Conservation (phyloP, 2,329 filamentous ascomycete genomes). For the Clarireedia sp. region DNA sequence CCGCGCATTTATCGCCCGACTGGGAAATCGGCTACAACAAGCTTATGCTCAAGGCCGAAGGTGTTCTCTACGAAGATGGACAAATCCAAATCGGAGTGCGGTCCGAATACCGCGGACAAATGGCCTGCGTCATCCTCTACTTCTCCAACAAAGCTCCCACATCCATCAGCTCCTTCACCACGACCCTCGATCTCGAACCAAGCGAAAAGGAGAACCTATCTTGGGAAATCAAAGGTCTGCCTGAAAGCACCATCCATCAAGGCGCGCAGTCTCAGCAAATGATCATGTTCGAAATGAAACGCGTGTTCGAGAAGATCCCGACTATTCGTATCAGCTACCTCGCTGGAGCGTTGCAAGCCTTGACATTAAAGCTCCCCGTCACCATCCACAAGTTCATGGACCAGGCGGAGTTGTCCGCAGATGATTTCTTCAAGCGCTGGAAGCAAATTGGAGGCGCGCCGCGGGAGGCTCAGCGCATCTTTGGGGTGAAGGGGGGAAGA, state of each 20-base stretch:
- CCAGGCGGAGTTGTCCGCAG: constrained; percentile 71
- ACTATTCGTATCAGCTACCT: constrained; percentile 93
- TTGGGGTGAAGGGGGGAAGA: constrained; percentile 52
- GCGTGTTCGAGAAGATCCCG: constrained; percentile 72
- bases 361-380: constrained; percentile 85
- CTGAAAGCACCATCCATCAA: constrained; percentile 70
- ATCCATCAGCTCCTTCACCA: constrained; percentile 84
- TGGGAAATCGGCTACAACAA: constrained; percentile 89
- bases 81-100: constrained; percentile 89
- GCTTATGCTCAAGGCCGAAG: constrained; percentile 71
- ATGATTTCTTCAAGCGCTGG: constrained; percentile 99
- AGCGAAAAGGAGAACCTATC: constrained; percentile 59
- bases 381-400: constrained; percentile 96
- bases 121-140: constrained; percentile 92
- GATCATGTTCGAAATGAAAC: constrained; percentile 84
- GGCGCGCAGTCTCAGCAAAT: constrained; percentile 83
- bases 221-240: constrained; percentile 80
- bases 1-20: constrained; percentile 84
- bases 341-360: constrained; percentile 82
- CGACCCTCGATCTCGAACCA: constrained; percentile 76
- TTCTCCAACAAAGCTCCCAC: constrained; percentile 90
- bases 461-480: constrained; percentile 81
- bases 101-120: constrained; percentile 89
- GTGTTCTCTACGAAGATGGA: constrained; percentile 87
- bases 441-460: constrained; percentile 91